Conservation (phyloP, 2,329 filamentous ascomycete species). For the Coleophoma cylindrospora region DNA sequence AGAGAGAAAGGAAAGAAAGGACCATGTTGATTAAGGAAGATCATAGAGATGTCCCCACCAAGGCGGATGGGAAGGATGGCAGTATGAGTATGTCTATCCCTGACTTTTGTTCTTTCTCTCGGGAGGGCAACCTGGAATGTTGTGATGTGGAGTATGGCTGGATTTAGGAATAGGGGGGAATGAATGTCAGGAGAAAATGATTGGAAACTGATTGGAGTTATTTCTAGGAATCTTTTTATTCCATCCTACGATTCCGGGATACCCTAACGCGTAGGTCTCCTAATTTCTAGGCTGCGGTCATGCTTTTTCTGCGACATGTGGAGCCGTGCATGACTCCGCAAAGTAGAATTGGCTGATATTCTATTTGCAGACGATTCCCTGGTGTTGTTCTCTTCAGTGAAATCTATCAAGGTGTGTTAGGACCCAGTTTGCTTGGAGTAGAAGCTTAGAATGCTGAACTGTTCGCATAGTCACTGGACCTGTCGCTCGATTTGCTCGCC, state of each 20-base stretch:
- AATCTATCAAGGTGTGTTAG: constrained; percentile 78
- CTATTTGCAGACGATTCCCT: constrained; percentile 58
- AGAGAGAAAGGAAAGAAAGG: too few relatives aligned
- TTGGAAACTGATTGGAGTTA: too few relatives aligned
- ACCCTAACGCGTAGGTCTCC: constrained; percentile 69
- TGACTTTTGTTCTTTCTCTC: too few relatives aligned
- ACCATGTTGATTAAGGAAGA: constrained; percentile 56
- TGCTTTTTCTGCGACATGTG: not conserved
- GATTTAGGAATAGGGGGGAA: too few relatives aligned
- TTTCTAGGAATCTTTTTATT: constrained; percentile 77
- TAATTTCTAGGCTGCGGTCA: not conserved
- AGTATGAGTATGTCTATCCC: constrained; percentile 41
- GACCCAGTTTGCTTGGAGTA: constrained; percentile 1
- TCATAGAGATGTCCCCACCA: constrained; percentile 53
- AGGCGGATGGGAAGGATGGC: constrained; percentile 46
- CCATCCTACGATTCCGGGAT: constrained; percentile 78
- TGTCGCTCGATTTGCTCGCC: constrained; percentile 81
- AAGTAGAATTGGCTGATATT: constrained; percentile 4
- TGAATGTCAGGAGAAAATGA: too few relatives aligned
- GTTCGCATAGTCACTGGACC: constrained; percentile 71
- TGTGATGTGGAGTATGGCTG: too few relatives aligned
- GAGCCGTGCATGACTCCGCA: not conserved
- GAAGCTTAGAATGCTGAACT: constrained; percentile 4
- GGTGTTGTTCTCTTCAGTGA: constrained; percentile 87
- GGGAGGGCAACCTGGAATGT: too few relatives aligned